Conservation (phyloP, 257 asterid species). For the Rehmannia glutinosa region DNA sequence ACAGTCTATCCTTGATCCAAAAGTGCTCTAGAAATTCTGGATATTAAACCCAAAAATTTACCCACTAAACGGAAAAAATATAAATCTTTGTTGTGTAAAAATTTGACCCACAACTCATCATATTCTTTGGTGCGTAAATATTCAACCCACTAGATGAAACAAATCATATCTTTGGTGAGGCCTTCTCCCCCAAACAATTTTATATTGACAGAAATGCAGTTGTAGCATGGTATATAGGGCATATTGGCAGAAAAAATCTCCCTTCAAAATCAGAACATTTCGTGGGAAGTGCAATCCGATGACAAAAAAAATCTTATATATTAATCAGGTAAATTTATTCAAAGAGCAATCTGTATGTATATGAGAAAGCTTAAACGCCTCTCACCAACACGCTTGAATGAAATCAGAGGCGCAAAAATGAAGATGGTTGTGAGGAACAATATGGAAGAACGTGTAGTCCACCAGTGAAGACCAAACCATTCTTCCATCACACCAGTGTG, state of each 20-base stretch:
- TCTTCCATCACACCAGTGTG: constrained; percentile 82
- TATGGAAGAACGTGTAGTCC: constrained; percentile 64
- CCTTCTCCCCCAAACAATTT: neutral
- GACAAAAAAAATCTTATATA: neutral
- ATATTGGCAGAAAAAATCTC: neutral
- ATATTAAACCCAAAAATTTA: too few species aligned
- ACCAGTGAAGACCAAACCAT: constrained; percentile 90
- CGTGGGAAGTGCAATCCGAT: neutral
- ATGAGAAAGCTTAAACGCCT: constrained; percentile 42
- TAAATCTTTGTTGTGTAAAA: too few species aligned
- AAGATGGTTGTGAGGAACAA: constrained; percentile 60
- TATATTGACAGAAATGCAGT: neutral
- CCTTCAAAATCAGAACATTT: neutral
- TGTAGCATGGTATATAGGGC: neutral
- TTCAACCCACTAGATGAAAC: too few species aligned
- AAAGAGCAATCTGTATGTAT: neutral
- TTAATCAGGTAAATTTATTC: neutral
- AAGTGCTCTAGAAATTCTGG: too few species aligned
- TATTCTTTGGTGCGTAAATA: too few species aligned
- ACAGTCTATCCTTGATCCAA: too few species aligned
- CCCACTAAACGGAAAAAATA: too few species aligned
- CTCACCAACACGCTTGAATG: constrained; percentile 86
- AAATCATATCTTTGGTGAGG: neutral
- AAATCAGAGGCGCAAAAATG: constrained; percentile 65
- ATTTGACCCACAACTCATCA: too few species aligned